Percentiles rank a stretch among this genome's conserved stretches.
phyloP scores from a whole-genome alignment of 139 green algal species.

The Closterium sp. region DNA sequence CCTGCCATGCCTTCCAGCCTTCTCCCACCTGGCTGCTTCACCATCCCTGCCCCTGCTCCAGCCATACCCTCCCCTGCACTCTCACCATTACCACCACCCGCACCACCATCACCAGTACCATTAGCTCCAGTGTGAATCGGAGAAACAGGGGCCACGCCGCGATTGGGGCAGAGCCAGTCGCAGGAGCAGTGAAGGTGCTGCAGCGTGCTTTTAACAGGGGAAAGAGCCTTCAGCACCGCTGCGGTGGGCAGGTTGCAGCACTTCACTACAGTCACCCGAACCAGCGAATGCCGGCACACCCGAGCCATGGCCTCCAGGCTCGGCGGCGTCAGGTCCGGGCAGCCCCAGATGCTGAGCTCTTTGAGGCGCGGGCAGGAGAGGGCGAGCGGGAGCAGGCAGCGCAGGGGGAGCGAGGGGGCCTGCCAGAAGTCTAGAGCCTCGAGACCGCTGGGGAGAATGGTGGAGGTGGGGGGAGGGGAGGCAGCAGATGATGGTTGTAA shows the following conservation, averaged over 20 bases:
- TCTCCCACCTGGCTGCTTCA: background rate
- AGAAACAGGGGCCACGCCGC: background rate
- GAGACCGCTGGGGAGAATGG: background rate
- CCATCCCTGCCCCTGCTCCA: background rate
- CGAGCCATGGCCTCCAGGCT: background rate
- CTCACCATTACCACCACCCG: background rate
- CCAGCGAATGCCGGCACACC: background rate
- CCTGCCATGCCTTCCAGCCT: background rate
- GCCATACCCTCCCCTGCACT: too few species aligned
- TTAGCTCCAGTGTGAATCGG: background rate
- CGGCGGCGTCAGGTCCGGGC: slow-evolving; percentile 1
- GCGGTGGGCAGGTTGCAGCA: slow-evolving; percentile 4
- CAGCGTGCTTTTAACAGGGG: background rate
- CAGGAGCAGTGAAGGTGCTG: background rate
- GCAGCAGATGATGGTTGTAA: background rate
- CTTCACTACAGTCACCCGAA: background rate
- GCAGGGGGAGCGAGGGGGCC: background rate
- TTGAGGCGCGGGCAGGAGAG: background rate
- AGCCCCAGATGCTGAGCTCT: background rate
- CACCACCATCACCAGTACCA: background rate
- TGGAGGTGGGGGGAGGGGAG: background rate
- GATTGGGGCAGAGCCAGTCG: background rate
- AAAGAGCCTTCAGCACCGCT: slow-evolving; percentile 2
- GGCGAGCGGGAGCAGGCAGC: background rate
- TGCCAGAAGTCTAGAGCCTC: background rate